Conservation (phyloP, 2,329 filamentous ascomycete species). For the Trichoderma brevicompactum region DNA sequence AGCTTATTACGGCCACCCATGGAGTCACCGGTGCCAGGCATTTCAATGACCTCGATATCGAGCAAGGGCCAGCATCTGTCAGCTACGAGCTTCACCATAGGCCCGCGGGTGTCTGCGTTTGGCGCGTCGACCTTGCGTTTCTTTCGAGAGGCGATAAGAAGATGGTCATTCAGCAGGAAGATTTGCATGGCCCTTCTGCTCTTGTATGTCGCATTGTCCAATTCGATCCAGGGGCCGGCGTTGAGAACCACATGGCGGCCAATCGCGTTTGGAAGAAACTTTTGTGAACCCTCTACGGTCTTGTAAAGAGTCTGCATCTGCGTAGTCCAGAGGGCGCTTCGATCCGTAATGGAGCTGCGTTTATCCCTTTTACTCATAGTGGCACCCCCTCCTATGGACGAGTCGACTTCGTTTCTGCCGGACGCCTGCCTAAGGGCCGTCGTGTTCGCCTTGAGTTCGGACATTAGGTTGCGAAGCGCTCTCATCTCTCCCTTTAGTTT, state of each 20-base stretch:
- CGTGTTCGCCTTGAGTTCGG: constrained; percentile 82
- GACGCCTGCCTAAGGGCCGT: constrained; percentile 67
- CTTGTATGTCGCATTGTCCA: constrained; percentile 98
- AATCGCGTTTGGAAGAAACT: constrained; percentile 86
- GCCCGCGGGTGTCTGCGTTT: constrained; percentile 53
- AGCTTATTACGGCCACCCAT: constrained; percentile 64
- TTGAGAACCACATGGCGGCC: constrained; percentile 95
- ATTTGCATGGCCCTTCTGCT: constrained; percentile 86
- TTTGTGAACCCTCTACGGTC: constrained; percentile 95
- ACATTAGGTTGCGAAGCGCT: constrained; percentile 85
- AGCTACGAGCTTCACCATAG: constrained; percentile 79
- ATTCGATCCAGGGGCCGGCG: constrained; percentile 90
- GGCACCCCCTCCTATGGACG: constrained; percentile 56
- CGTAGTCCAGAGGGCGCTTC: constrained; percentile 68
- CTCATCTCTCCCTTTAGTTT: constrained; percentile 97
- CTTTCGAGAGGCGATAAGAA: constrained; percentile 88
- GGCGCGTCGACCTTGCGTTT: constrained; percentile 81
- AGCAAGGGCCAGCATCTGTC: constrained; percentile 93
- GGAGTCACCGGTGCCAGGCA: constrained; percentile 68
- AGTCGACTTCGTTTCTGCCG: constrained; percentile 53
- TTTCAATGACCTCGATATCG: constrained; percentile 90
- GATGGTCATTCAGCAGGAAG: constrained; percentile 90
- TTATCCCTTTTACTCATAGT: constrained; percentile 73
- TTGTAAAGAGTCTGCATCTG: constrained; percentile 85
- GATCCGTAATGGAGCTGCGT: constrained; percentile 81